Evolutionary conservation across 345 rosid species (phyloP).

Genomic region (Brassica carinata): DNA sequence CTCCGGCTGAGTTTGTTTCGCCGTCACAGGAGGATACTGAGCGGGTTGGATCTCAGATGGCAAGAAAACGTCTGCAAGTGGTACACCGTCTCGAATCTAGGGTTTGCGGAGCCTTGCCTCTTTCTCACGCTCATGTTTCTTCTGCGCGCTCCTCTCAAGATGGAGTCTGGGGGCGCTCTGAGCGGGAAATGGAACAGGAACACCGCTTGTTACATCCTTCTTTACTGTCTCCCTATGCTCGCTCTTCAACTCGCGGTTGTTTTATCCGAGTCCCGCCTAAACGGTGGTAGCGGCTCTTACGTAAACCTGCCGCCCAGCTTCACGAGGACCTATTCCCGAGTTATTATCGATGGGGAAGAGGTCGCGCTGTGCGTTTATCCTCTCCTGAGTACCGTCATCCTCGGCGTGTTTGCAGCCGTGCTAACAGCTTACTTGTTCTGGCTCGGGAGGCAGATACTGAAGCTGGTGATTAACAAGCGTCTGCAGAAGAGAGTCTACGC

Average conservation of each 20-base stretch:
- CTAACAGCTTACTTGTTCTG: slow-evolving; percentile 81
- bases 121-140: slow-evolving; percentile 83
- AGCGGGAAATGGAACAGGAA: slow-evolving; percentile 78
- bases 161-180: slow-evolving; percentile 63
- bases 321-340: slow-evolving; percentile 53
- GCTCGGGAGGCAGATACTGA: slow-evolving; percentile 86
- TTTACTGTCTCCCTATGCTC: slow-evolving; percentile 79
- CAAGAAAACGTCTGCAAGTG: slow-evolving; percentile 88
- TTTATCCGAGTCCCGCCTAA: slow-evolving; percentile 63
- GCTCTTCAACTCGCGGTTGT: slow-evolving; percentile 77
- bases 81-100: slow-evolving; percentile 85
- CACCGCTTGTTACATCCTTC: slow-evolving; percentile 64
- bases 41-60: slow-evolving; percentile 69
- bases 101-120: slow-evolving; percentile 97
- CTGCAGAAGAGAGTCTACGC: slow-evolving; percentile 86
- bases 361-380: slow-evolving; percentile 86
- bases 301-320: slow-evolving; percentile 62
- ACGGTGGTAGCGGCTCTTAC: slow-evolving; percentile 51
- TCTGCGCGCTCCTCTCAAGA: slow-evolving; percentile 86
- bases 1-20: slow-evolving; percentile 72
- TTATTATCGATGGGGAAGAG: slow-evolving; percentile 36
- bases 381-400: slow-evolving; percentile 75
- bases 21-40: slow-evolving; percentile 54
- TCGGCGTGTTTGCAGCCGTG: slow-evolving; percentile 72
- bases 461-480: slow-evolving; percentile 89